These are phyloP conservation scores for Pulveroboletus frians DNA, from an alignment of 768 basidiomycete genomes.

Conservation along the genomic window DNA sequence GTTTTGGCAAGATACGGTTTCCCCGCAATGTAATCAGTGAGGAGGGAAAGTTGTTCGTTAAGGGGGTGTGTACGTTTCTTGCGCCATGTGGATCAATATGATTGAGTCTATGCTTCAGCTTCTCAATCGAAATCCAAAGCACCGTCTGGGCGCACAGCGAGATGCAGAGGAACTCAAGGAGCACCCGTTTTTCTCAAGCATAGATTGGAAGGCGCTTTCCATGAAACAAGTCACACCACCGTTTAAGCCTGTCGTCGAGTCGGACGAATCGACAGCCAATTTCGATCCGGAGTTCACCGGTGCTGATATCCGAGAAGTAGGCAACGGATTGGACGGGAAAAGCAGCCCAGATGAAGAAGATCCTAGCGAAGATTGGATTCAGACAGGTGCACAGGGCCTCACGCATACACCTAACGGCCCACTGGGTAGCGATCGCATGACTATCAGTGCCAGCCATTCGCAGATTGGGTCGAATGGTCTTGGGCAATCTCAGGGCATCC, in stretches of 20 bases:
- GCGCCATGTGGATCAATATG: conserved; percentile 6
- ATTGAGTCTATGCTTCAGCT: conserved; percentile 49
- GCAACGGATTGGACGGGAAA: conserved; percentile 46
- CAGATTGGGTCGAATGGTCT: conserved; percentile 19
- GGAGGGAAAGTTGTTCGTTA: conserved; percentile 98
- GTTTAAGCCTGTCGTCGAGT: conserved; percentile 96
- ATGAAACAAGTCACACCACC: conserved; percentile 91
- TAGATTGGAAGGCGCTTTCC: conserved; percentile 88
- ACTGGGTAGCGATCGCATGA: conserved; percentile 52
- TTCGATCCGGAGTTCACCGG: conserved; percentile 98
- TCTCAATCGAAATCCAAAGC: conserved; percentile 96
- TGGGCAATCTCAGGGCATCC: conserved; percentile 35
- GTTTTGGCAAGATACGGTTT: conserved; percentile 98
- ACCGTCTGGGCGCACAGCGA: conserved; percentile 85
- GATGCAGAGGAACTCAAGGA: conserved; percentile 94
- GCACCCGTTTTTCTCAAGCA: conserved; percentile 86
- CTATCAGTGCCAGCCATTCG: conserved; percentile 7
- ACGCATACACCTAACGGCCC: conserved; percentile 73
- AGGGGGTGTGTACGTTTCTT: conserved; percentile 65
- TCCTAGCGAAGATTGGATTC: conserved; percentile 58
- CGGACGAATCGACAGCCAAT: conserved; percentile 96
- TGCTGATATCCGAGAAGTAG: conserved; percentile 78
- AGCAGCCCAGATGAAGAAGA: conserved; percentile 50
- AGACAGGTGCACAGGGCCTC: conserved; percentile 28
- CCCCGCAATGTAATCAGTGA: conserved; percentile 96